Evolutionary conservation across 495 filamentous ascomycete genomes (phyloP), one percentile per base, ranked within the genome.

Genomic region (Polyplosphaeria fusca): DNA sequence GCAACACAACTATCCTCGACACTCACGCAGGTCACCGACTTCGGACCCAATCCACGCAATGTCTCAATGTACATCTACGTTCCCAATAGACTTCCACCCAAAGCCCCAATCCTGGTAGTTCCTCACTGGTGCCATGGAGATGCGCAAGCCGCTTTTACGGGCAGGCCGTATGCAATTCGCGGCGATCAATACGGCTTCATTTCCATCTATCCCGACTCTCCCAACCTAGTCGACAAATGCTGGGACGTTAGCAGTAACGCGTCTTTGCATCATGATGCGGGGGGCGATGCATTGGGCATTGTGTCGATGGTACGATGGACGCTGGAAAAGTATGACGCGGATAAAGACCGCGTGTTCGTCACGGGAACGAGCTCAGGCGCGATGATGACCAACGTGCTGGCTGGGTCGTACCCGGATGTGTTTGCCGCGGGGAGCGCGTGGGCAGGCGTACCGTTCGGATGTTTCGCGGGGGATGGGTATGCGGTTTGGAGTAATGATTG

Each of bases 371-470:
- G 76, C 0, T 82, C 79, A 11, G 79, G 80, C 9, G 61, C 50
- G 38, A 58, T 64, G 61, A 64, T 64, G 61, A 64, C 61, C 7
- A 82, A 82, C 60, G 78, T 82, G n/a, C 65, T 84, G 66, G 75
- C 73, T n/a, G 80, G 76, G 2, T 74, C 77, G 0, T 83, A 84
- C 61, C 81, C 80, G 5, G 75, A 82, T 20, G 71, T 82, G 7
- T 83, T 82, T 60, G 75, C 78, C 23, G 81, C 80, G 3, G 80
- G 75, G 13, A 76, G 73, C 5, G 81, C 73, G 18, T 85, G 79
- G 66, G 69, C 80, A 3, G 83, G 83, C 14, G 81, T 86, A 0
- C 68, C 83, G 4, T 80, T 77, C 25, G 82, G 81, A 4, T 86
- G 83, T 70, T 84, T 81, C 67, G 67, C 53, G 51, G 72, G 55